A percentile compares a stretch with the other conserved stretches of the same genome.
These are phyloP conservation scores for Corylus americana DNA, from an alignment of 306 rosid genomes.

Conservation along the genomic window DNA sequence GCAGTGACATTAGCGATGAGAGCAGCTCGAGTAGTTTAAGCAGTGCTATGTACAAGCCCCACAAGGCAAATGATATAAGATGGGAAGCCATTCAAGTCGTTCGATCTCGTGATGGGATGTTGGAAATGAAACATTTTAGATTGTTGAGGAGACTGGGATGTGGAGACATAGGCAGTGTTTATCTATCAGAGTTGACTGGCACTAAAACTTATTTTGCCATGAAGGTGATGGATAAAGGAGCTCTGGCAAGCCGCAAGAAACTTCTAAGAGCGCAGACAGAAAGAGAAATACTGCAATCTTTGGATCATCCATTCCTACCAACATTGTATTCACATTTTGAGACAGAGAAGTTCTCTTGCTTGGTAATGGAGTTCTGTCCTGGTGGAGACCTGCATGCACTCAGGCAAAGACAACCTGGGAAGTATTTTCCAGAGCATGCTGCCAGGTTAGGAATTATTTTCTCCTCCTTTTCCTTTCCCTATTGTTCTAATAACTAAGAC, in stretches of 20 bases:
- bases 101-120: conserved; percentile 60
- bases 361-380: conserved; percentile 95
- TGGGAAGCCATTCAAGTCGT: conserved; percentile 93
- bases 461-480: conserved; percentile 12
- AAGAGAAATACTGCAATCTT: conserved; percentile 87
- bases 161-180: conserved; percentile 92
- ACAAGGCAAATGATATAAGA: conserved; percentile 78
- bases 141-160: conserved; percentile 75
- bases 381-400: conserved; percentile 94
- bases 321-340: conserved; percentile 83
- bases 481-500: neutral
- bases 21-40: conserved; percentile 82
- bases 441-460: conserved; percentile 70
- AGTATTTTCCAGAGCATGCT: conserved; percentile 82
- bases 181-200: conserved; percentile 78
- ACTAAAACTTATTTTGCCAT: conserved; percentile 88
- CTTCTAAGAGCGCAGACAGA: conserved; percentile 89
- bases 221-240: conserved; percentile 91
- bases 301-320: conserved; percentile 98
- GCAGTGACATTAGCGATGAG: conserved; percentile 85
- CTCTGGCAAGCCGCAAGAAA: conserved; percentile 77
- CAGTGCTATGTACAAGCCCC: conserved; percentile 81
- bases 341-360: conserved; percentile 77
- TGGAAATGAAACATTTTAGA: conserved; percentile 81
- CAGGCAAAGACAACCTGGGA: conserved; percentile 87